These are phyloP conservation scores for Alternaria brassicicola DNA, from an alignment of 2,329 filamentous ascomycete species.

Conservation along the genomic window DNA sequence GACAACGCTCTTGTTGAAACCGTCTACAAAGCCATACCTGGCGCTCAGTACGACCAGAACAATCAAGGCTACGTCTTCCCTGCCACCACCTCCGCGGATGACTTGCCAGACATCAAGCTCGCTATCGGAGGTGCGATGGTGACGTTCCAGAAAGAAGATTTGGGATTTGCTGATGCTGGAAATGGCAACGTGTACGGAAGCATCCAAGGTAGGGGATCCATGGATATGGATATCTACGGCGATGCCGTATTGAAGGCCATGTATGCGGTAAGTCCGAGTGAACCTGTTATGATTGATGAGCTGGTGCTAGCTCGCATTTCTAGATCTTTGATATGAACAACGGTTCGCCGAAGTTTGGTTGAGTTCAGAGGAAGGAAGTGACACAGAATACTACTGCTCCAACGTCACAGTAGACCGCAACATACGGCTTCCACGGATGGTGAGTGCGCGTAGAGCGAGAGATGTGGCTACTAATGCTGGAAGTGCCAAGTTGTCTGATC, in stretches of 20 bases:
- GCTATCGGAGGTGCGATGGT: conserved; percentile 28
- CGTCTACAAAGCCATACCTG: conserved; percentile 65
- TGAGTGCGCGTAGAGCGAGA: background rate
- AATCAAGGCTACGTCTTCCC: conserved; percentile 62
- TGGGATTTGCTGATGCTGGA: conserved; percentile 31
- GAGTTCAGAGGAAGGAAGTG: conserved; percentile 28
- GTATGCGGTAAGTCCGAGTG: conserved; percentile 26
- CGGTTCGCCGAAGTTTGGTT: conserved; percentile 25
- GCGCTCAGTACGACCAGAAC: conserved; percentile 54
- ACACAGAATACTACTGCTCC: conserved; percentile 26
- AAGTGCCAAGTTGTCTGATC: background rate
- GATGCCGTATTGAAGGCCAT: conserved; percentile 32
- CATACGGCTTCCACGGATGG: background rate
- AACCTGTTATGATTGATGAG: background rate
- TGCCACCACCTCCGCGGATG: conserved; percentile 40
- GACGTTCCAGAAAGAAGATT: conserved; percentile 32
- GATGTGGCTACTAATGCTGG: background rate
- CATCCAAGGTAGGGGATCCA: conserved; percentile 29
- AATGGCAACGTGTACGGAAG: conserved; percentile 31
- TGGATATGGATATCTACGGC: conserved; percentile 32
- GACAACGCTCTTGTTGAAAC: conserved; percentile 59
- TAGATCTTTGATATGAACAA: conserved; percentile 35
- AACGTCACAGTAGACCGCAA: conserved; percentile 12
- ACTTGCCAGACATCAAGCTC: conserved; percentile 26
- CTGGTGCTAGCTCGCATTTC: background rate